Percentiles rank a stretch among this genome's conserved stretches.
Evolutionary conservation across 768 basidiomycete genomes (phyloP).

Genomic region (Hirschioporus abietinus): DNA sequence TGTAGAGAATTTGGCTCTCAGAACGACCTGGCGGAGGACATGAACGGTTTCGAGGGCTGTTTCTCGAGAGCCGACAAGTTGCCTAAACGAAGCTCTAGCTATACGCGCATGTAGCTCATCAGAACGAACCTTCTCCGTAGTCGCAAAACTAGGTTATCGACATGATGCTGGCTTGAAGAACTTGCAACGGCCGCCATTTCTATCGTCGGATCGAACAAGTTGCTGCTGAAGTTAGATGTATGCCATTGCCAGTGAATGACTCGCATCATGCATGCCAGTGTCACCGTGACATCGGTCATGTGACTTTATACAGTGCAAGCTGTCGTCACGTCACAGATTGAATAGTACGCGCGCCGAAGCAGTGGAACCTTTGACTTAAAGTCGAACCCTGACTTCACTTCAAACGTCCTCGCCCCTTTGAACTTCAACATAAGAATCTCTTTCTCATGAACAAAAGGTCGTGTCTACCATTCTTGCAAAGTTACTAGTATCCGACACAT

Average conservation of each 20-base stretch:
- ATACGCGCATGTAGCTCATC: slow-evolving; percentile 13
- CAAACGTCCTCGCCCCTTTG: not conserved
- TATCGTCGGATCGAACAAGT: not conserved
- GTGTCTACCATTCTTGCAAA: not conserved
- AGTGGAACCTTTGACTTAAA: not conserved
- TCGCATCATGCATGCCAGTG: not conserved
- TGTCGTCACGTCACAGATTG: not conserved
- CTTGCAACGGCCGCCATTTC: slow-evolving; percentile 40
- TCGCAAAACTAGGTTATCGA: slow-evolving; percentile 66
- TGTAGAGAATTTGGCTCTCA: slow-evolving; percentile 79
- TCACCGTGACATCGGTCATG: not conserved
- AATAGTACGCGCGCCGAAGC: too few species aligned
- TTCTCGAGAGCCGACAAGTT: slow-evolving; percentile 85
- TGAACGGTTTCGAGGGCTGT: slow-evolving; percentile 87
- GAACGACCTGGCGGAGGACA: slow-evolving; percentile 84
- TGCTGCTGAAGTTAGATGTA: too few species aligned
- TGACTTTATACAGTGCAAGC: not conserved
- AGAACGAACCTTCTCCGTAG: slow-evolving; percentile 63
- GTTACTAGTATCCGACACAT: not conserved
- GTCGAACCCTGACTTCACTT: not conserved
- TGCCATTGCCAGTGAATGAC: not conserved
- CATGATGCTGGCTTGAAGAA: slow-evolving; percentile 47
- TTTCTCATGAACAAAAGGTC: not conserved
- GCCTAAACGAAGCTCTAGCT: slow-evolving; percentile 41
- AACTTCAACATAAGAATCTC: not conserved